These are phyloP conservation scores for Papilionanthe hybrid DNA, from an alignment of 116 monocot genomes.

Conservation along the genomic window DNA sequence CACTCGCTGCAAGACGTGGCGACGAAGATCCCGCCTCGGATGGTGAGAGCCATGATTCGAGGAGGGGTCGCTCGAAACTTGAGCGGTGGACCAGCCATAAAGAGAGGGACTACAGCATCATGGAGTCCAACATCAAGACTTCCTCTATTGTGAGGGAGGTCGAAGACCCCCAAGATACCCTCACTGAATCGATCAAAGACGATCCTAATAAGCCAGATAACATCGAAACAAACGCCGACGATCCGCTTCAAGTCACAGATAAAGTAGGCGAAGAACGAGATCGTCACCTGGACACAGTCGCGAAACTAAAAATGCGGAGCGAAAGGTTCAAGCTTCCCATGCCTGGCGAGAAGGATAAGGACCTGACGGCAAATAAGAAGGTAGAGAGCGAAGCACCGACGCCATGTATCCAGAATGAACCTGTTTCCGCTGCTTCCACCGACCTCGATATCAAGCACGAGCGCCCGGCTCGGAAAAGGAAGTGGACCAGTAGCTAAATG, in stretches of 20 bases:
- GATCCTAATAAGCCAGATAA: slow-evolving; percentile 27
- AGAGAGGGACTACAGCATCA: slow-evolving; percentile 58
- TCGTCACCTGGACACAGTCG: slow-evolving; percentile 85
- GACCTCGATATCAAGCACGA: slow-evolving; percentile 68
- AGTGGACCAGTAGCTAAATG: slow-evolving; percentile 72
- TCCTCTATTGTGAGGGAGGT: slow-evolving; percentile 20
- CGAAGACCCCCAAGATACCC: slow-evolving; percentile 10
- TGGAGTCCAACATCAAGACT: slow-evolving; percentile 18
- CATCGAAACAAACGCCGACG: slow-evolving; percentile 22
- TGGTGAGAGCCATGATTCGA: slow-evolving; percentile 57
- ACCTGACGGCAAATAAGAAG: slow-evolving; percentile 28
- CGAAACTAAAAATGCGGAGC: slow-evolving; percentile 84
- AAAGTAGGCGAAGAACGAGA: slow-evolving; percentile 41
- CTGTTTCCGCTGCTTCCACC: slow-evolving; percentile 8
- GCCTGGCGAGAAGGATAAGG: slow-evolving; percentile 74
- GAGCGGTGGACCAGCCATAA: slow-evolving; percentile 94
- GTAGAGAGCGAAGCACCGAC: slow-evolving; percentile 38
- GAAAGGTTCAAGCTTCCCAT: slow-evolving; percentile 94
- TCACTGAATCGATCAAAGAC: slow-evolving; percentile 17
- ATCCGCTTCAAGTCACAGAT: slow-evolving; percentile 22
- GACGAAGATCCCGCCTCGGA: slow-evolving; percentile 49
- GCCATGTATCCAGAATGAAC: slow-evolving; percentile 16
- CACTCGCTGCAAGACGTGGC: slow-evolving; percentile 14
- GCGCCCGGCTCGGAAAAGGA: slow-evolving; percentile 83
- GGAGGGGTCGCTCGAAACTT: slow-evolving; percentile 76